These are phyloP conservation scores for Trichodelitschia bisporula DNA, from an alignment of 495 filamentous ascomycete species.

Conservation along the genomic window DNA sequence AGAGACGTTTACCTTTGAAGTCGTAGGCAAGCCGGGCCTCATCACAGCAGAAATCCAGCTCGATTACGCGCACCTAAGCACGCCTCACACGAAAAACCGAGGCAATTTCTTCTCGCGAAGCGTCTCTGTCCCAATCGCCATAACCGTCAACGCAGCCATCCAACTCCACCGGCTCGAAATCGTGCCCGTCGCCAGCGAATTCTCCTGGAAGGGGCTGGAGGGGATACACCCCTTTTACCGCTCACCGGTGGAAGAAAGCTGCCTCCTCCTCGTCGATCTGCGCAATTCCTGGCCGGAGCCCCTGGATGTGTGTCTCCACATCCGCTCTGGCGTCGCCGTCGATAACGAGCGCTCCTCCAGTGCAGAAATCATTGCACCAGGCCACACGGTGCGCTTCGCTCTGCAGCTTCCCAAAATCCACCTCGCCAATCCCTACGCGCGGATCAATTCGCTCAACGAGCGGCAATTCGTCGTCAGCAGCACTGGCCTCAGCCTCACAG, in stretches of 20 bases:
- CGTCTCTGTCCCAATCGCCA: conserved; percentile 52
- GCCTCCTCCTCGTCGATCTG: conserved; percentile 59
- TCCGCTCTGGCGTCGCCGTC: conserved; percentile 24
- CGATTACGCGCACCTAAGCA: conserved; percentile 52
- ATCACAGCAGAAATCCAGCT: conserved; percentile 63
- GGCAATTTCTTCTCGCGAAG: conserved; percentile 67
- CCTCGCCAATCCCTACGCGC: conserved; percentile 46
- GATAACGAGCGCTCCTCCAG: too few species aligned
- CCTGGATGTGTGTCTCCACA: conserved; percentile 29
- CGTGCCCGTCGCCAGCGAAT: conserved; percentile 36
- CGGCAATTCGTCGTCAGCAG: conserved; percentile 78
- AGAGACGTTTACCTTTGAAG: conserved; percentile 56
- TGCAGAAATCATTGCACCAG: conserved; percentile 49
- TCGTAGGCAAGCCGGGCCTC: conserved; percentile 62
- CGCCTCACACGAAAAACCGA: conserved; percentile 32
- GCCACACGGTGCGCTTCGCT: conserved; percentile 52
- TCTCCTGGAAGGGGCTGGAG: conserved; percentile 24
- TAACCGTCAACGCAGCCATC: conserved; percentile 79
- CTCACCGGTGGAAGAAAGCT: too few species aligned
- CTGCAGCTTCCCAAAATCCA: conserved; percentile 55
- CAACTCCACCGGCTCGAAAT: conserved; percentile 59
- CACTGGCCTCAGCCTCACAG: conserved; percentile 50
- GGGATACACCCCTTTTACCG: too few species aligned
- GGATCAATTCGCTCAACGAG: conserved; percentile 52
- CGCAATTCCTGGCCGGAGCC: conserved; percentile 70